These are phyloP conservation scores for Dunaliella salina DNA, from an alignment of 163 green algal species.

Conservation along the genomic window DNA sequence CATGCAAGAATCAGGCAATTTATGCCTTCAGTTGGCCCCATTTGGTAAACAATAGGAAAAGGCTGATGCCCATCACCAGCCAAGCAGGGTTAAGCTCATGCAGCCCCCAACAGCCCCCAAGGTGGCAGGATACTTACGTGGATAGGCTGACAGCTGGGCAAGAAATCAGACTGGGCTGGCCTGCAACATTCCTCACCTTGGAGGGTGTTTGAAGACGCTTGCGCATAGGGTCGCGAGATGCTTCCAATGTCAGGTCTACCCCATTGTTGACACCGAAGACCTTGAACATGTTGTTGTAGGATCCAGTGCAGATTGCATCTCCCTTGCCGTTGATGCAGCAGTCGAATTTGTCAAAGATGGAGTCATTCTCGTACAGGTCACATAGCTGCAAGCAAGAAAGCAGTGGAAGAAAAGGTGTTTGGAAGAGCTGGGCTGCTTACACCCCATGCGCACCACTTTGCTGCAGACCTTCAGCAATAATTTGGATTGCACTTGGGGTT, in stretches of 20 bases:
- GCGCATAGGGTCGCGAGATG: conserved; percentile 68
- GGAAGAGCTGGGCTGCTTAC: too few species aligned
- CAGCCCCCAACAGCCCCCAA: background rate
- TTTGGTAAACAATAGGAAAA: too few species aligned
- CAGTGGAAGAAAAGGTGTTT: background rate
- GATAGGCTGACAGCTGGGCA: background rate
- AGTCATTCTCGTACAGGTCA: conserved; percentile 98
- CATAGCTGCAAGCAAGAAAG: conserved; percentile 66
- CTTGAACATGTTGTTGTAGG: conserved; percentile 91
- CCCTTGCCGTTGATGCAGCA: conserved; percentile 80
- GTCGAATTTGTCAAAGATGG: conserved; percentile 99
- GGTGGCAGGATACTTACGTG: conserved; percentile 13
- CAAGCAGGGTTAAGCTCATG: too few species aligned
- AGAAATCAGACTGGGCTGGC: background rate
- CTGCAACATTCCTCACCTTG: conserved; percentile 32
- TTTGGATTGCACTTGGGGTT: too few species aligned
- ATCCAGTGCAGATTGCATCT: conserved; percentile 77
- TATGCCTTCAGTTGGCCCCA: too few species aligned
- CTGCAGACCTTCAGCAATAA: too few species aligned
- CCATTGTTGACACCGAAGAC: conserved; percentile 60
- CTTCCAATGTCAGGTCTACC: conserved; percentile 73
- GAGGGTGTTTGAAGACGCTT: conserved; percentile 40
- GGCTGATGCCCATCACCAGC: too few species aligned
- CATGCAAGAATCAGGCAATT: too few species aligned
- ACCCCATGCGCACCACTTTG: too few species aligned